Conservation (phyloP, 768 basidiomycete species). For the Hygrophoropsis aurantiaca region DNA sequence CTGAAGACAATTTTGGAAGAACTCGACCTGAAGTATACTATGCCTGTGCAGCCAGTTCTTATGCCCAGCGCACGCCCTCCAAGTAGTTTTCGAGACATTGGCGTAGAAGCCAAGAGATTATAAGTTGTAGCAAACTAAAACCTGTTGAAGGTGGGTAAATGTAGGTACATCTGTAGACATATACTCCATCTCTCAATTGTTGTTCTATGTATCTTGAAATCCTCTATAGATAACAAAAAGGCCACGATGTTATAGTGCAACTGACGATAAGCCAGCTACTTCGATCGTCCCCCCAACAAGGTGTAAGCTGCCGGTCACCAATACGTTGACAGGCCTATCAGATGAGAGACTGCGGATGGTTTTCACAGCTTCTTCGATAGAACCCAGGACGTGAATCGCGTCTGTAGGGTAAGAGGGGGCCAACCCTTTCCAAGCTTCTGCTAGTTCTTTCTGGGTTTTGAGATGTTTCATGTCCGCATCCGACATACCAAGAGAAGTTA, state of each 20-base stretch:
- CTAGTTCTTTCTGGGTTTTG: conserved; percentile 75
- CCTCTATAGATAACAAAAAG: not conserved
- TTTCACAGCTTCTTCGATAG: conserved; percentile 86
- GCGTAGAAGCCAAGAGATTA: conserved; percentile 10
- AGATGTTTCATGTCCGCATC: conserved; percentile 63
- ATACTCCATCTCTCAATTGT: too few relatives aligned
- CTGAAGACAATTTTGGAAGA: conserved; percentile 73
- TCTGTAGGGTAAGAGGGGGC: conserved; percentile 59
- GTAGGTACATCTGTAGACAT: conserved; percentile 9
- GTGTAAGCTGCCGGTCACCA: conserved; percentile 92
- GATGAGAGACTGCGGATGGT: conserved; percentile 48
- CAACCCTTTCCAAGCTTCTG: conserved; percentile 67
- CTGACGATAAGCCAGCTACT: conserved; percentile 77
- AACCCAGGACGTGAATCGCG: conserved; percentile 76
- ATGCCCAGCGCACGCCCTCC: conserved; percentile 32
- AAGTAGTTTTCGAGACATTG: conserved; percentile 1
- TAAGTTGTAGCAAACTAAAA: conserved; percentile 7
- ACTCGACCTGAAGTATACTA: conserved; percentile 65
- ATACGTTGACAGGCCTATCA: conserved; percentile 47
- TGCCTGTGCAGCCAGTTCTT: conserved; percentile 73
- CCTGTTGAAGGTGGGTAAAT: conserved; percentile 38
- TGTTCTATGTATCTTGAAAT: too few relatives aligned
- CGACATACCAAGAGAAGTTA: conserved; percentile 68
- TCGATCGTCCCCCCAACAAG: conserved; percentile 94
- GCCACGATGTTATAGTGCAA: conserved; percentile 47